These are phyloP conservation scores for Coprinellus aureogranulatus DNA, from an alignment of 768 basidiomycete species.

Conservation along the genomic window DNA sequence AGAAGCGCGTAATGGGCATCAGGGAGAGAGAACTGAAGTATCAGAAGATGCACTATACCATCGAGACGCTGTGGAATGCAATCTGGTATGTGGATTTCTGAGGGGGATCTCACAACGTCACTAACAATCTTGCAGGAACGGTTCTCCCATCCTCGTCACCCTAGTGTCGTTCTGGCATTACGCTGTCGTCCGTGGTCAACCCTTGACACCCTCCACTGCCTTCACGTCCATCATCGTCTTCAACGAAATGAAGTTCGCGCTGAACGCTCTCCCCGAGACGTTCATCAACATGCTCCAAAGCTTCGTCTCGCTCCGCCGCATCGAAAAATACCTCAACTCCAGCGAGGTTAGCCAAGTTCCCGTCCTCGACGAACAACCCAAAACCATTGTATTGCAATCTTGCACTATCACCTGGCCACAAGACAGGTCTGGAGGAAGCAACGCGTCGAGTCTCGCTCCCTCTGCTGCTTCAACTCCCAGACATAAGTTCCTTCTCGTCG, in stretches of 20 bases:
- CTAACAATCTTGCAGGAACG: conserved; percentile 58
- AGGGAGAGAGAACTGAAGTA: conserved; percentile 80
- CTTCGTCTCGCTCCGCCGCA: conserved; percentile 82
- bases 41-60: conserved; percentile 82
- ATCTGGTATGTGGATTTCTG: neutral
- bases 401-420: conserved; percentile 92
- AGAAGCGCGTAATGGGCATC: conserved; percentile 66
- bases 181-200: conserved; percentile 64
- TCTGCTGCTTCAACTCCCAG: conserved; percentile 71
- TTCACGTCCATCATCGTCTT: conserved; percentile 69
- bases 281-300: conserved; percentile 88
- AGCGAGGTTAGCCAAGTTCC: conserved; percentile 68
- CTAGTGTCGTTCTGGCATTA: conserved; percentile 69
- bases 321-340: conserved; percentile 82
- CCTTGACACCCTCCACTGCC: conserved; percentile 78
- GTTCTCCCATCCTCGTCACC: conserved; percentile 61
- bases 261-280: conserved; percentile 86
- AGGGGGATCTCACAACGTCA: neutral
- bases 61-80: conserved; percentile 52
- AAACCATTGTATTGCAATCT: conserved; percentile 70
- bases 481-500: conserved; percentile 77
- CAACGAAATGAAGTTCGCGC: conserved; percentile 81
- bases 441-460: conserved; percentile 40
- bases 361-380: conserved; percentile 54
- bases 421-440: conserved; percentile 53